phyloP scores from a whole-genome alignment of 2,329 filamentous ascomycete species.

The Venturiaceae sp. region DNA sequence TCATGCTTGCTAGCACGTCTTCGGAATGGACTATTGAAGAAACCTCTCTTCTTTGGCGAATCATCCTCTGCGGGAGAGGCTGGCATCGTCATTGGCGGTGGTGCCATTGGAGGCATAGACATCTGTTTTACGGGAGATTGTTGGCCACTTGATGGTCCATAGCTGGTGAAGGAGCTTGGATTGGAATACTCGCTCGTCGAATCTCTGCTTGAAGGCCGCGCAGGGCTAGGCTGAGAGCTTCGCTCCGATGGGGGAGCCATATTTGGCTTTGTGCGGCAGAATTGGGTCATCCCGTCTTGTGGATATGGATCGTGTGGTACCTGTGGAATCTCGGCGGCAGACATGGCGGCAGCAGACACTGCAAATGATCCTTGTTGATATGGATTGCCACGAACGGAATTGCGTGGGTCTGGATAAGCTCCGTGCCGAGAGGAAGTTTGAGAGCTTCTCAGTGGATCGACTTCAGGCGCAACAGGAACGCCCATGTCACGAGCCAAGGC shows the following conservation, averaged over 20 bases:
- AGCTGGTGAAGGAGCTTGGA: conserved; percentile 78
- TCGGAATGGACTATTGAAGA: conserved; percentile 90
- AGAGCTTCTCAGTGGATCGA: conserved; percentile 4
- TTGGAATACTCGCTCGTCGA: conserved; percentile 87
- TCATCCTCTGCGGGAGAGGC: conserved; percentile 50
- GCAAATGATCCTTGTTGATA: conserved; percentile 8
- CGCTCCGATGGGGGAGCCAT: conserved; percentile 61
- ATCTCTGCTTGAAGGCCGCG: conserved; percentile 72
- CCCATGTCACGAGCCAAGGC: conserved; percentile 60
- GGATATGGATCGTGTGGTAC: conserved; percentile 92
- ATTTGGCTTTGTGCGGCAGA: conserved; percentile 72
- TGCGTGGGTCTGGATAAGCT: not conserved
- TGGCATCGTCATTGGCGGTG: conserved; percentile 18
- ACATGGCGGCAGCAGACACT: not conserved
- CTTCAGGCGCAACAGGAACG: conserved; percentile 9
- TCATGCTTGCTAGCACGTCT: conserved; percentile 70
- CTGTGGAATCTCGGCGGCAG: conserved; percentile 48
- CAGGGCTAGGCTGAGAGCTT: conserved; percentile 58
- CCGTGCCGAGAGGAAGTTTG: not conserved
- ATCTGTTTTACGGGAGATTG: conserved; percentile 61
- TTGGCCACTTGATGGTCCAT: conserved; percentile 66
- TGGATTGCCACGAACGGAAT: not conserved
- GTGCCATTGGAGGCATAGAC: conserved; percentile 21
- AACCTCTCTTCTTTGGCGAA: conserved; percentile 62
- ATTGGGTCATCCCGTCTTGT: conserved; percentile 93